Evolutionary conservation across 768 basidiomycete species (phyloP), one percentile per base, ranked within the genome.

Genomic region (Lactarius psammicola): DNA sequence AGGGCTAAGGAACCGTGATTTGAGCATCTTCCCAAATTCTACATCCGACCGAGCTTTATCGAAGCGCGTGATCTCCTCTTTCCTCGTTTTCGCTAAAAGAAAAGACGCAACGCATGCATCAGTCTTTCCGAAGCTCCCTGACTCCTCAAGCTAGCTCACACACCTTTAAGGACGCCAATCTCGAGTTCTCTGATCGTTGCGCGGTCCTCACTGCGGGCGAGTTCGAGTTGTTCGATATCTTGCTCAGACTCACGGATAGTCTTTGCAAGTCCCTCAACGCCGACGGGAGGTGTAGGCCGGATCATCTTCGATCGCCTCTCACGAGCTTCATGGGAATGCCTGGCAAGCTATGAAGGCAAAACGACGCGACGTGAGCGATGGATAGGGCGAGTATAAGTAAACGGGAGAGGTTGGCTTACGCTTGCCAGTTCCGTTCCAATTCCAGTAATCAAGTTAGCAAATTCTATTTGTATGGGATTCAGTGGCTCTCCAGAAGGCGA

Each of bases 31-130:
- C 11, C 74, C 78, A 74, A 95, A 92, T 62, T 89, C 89, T 3
- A 85, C 82, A 72, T 98, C 94, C 34, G 81, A 82, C 66, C 86
- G 85, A 1, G 94, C 94, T 70, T 85, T 86, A 62, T 87, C 81
- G 75, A 93, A 95, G 5, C 92, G 85, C 20, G 80, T 79, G 30
- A 93, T 89, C 72, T 97, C 94, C 73, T 95, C 94, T 69, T 84
- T 84, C 69, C 90, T 86, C 65, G 90, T 92, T 58, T 85, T 86
- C 46, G 88, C 95, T 96, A 71, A 46, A 54, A 49, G 55, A 57
- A 33, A 13, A 31, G 7, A 0, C 2, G 13, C 1, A 55, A 57
- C 33, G 64, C 26, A 33, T 49, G 63, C 49, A 67, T 60, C 30
- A 62, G 33, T 13, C 26, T 44, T 26, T 31, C 59, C 49, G 61